phyloP scores from a whole-genome alignment of 2,329 filamentous ascomycete genomes.

The Cadophora luteo-olivacea region DNA sequence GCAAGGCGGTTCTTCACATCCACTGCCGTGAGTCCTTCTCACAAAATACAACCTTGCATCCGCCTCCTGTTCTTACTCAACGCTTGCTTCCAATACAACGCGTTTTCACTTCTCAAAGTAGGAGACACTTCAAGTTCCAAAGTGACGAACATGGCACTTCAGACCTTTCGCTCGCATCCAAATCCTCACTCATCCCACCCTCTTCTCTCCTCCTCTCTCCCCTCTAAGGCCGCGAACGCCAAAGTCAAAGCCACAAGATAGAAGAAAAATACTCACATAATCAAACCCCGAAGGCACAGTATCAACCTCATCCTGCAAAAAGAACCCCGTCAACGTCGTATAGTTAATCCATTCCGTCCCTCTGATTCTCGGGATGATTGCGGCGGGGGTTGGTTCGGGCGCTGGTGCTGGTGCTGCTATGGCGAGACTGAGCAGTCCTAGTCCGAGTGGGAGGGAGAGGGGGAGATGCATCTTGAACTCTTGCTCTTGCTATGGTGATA shows the following conservation, averaged over 20 bases:
- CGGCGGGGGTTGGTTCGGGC: conserved; percentile 15
- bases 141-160: no score
- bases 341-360: conserved; percentile 55
- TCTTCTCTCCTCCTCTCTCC: not conserved
- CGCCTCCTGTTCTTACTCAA: no score
- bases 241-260: no score
- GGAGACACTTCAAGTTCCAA: no score
- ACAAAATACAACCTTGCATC: no score
- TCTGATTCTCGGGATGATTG: conserved; percentile 10
- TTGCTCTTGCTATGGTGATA: no score
- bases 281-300: conserved; percentile 66
- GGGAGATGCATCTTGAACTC: conserved; percentile 10
- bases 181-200: not conserved
- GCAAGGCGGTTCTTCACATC: no score
- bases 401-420: conserved; percentile 7
- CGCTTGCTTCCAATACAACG: no score
- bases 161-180: no score
- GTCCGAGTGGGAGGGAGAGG: not conserved
- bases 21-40: no score
- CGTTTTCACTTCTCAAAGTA: no score
- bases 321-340: conserved; percentile 65
- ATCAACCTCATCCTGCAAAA: conserved; percentile 65
- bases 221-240: not conserved
- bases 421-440: not conserved
- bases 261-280: conserved; percentile 60